Base-by-base conservation (phyloP, 2,329 filamentous ascomycete species). In the Colletotrichum sp. region DNA sequence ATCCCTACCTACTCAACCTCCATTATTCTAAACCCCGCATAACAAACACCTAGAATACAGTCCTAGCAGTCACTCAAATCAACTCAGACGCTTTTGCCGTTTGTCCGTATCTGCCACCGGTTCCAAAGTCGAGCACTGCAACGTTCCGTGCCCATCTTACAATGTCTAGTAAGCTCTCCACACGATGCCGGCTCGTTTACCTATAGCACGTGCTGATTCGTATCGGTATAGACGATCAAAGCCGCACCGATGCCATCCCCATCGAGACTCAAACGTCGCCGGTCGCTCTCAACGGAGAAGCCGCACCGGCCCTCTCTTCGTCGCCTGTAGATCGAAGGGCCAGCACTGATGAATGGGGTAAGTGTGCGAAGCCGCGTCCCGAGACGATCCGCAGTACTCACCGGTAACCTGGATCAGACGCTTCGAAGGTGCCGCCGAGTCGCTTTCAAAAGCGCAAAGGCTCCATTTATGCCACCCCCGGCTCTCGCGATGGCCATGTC, bases 391-490 rank as follows among this genome's bases (percentile, higher is more conserved):
- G 13, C 39, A 16, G 63, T 76, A 9, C 78, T 75, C 74, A 78
- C 60, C 44, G n/a, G 32, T 18, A 9, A 49, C 62, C 44, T 18
- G 21, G 16, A 34, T 34, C 34, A 92, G 92, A 94, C 83, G 92
- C 92, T 6, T 89, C 90, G 79, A 94, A 94, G 84, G 92, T 93
- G 0, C 91, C 91, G 3, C 92, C 92, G 12, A 92, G 90, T 77
- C 91, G 91, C 63, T 94, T 94, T 85, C 92, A 94, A 84, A 93
- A 93, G 85, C 90, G 91, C 81, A 92, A 93, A 84, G 92, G 92
- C 71, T 93, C 91, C 81, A 93, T 94, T 83, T 93, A 92, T 82
- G 90, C 92, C 63, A 94, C 93, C 10, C 92, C 91, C 4, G 87
- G 87, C 80, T 93, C 91, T 28, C 89, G 92, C 75, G 93, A 94